phyloP scores from a whole-genome alignment of 352 stramenopile genomes.

The Phytophthora ohioensis region DNA sequence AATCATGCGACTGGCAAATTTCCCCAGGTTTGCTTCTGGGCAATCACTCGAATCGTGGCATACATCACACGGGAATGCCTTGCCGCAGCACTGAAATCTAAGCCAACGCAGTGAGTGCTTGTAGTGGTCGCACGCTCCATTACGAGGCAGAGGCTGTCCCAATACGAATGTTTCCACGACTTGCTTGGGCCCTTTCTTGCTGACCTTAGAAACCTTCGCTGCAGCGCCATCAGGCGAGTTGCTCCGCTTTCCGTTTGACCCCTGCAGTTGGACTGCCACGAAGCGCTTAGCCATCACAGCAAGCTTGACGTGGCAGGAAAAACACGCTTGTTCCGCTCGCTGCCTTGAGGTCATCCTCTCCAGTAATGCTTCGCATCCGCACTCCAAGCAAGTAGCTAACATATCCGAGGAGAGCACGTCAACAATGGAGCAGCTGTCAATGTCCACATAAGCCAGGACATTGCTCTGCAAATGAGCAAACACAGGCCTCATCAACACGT shows the following conservation, averaged over 20 bases:
- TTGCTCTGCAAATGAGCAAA: constrained; percentile 77
- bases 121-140: constrained; percentile 83
- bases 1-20: constrained; percentile 86
- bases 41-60: constrained; percentile 83
- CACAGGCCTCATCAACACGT: constrained; percentile 67
- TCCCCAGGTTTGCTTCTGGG: constrained; percentile 70
- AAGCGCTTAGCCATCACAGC: constrained; percentile 73
- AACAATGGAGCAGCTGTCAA: constrained; percentile 73
- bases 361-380: constrained; percentile 71
- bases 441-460: constrained; percentile 74
- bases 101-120: constrained; percentile 86
- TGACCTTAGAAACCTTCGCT: constrained; percentile 39
- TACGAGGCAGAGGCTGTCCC: constrained; percentile 73
- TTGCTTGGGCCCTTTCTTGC: constrained; percentile 48
- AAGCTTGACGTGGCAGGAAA: constrained; percentile 83
- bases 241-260: constrained; percentile 27
- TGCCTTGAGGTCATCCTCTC: constrained; percentile 56
- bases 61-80: constrained; percentile 83
- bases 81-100: constrained; percentile 87
- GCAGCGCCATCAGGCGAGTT: constrained; percentile 9
- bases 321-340: constrained; percentile 73
- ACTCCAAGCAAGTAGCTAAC: constrained; percentile 78
- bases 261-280: constrained; percentile 39
- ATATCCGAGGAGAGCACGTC: constrained; percentile 78
- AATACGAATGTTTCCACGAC: constrained; percentile 64